These are phyloP conservation scores for Diplosphaera chodatii DNA, from an alignment of 139 green algal species.

Conservation along the genomic window DNA sequence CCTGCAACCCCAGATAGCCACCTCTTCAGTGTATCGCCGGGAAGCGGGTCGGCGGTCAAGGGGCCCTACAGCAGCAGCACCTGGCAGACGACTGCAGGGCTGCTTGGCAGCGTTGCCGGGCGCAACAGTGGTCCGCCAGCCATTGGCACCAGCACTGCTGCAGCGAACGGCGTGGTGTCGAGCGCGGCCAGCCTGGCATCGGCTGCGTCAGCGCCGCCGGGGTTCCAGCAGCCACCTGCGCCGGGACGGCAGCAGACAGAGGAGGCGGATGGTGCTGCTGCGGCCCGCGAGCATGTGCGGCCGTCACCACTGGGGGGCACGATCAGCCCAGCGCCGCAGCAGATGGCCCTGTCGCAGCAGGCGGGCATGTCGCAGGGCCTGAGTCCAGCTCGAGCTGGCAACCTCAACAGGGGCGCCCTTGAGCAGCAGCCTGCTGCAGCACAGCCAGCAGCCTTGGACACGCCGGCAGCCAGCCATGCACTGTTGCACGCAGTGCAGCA, in stretches of 20 bases:
- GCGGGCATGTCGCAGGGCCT: no score
- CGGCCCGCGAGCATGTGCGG: background rate
- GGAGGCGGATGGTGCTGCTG: no score
- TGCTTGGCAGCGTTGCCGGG: no score
- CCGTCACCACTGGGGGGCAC: background rate
- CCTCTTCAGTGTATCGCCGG: background rate
- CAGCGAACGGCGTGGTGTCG: no score
- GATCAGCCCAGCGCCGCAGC: no score
- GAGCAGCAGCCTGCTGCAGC: background rate
- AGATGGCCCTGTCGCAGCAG: no score
- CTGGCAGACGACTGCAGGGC: background rate
- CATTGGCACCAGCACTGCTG: background rate
- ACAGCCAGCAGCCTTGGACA: background rate
- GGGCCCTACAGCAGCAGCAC: background rate
- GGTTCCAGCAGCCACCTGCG: background rate
- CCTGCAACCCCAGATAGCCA: background rate
- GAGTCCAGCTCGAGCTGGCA: no score
- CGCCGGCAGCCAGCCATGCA: background rate
- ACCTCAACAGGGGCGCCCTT: no score
- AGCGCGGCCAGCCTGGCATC: background rate
- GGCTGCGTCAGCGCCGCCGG: background rate
- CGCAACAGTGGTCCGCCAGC: background rate
- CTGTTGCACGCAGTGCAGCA: background rate
- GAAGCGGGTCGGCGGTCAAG: background rate
- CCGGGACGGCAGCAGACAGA: background rate